These are phyloP conservation scores for Phytopythium helicoides DNA, from an alignment of 352 stramenopile genomes.

Conservation along the genomic window DNA sequence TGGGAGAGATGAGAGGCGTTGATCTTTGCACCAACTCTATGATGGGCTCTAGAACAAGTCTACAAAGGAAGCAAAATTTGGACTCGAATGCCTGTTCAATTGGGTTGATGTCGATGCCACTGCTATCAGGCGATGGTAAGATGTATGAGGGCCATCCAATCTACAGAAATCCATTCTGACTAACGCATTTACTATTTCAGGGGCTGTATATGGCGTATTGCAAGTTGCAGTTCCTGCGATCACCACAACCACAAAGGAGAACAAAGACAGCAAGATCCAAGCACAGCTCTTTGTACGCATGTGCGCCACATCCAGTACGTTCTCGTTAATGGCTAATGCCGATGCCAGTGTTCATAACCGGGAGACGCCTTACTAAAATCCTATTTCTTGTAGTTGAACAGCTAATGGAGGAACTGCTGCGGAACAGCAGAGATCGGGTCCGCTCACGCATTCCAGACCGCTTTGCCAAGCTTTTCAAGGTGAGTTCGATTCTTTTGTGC, in stretches of 20 bases:
- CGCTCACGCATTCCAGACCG: conserved; percentile 36
- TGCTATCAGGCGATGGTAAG: conserved; percentile 42
- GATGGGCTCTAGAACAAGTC: no score
- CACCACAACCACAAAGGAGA: conserved; percentile 1
- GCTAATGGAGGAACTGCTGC: conserved; percentile 57
- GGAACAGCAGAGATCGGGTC: conserved; percentile 47
- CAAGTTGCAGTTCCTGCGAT: conserved; percentile 41
- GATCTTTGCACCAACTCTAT: conserved; percentile 3
- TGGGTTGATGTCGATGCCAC: conserved; percentile 36
- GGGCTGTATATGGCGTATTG: conserved; percentile 44
- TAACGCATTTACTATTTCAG: conserved; percentile 10
- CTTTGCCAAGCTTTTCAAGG: conserved; percentile 66
- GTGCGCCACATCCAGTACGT: conserved; percentile 1
- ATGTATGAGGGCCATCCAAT: neutral
- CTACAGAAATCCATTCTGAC: neutral
- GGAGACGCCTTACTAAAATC: neutral
- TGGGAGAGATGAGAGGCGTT: conserved; percentile 19
- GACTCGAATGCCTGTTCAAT: no score
- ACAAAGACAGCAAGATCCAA: conserved; percentile 1
- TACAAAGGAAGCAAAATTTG: no score
- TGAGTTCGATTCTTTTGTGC: conserved; percentile 4
- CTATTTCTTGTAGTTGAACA: conserved; percentile 46
- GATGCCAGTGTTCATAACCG: no score
- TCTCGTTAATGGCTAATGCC: no score
- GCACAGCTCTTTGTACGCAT: conserved; percentile 15